Evolutionary conservation across 192 early-diverging fungal genomes (phyloP).

Genomic region (Mortierella claussenii): DNA sequence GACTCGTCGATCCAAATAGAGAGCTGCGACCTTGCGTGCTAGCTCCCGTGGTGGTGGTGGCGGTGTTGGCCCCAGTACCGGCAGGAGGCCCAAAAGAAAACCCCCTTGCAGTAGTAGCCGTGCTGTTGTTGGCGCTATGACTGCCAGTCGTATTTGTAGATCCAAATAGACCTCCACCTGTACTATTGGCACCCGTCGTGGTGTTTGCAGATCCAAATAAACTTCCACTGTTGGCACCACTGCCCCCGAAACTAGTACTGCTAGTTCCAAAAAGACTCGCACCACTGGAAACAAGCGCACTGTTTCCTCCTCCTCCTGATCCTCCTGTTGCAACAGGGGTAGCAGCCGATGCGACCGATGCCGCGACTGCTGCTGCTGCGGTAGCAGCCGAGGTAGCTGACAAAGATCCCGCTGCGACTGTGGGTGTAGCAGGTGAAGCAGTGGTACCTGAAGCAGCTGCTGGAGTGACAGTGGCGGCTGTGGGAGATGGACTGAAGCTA

Average conservation of each 20-base stretch:
- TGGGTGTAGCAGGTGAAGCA: slow-evolving; percentile 4
- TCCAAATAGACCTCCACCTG: background rate
- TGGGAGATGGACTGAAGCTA: slow-evolving; percentile 6
- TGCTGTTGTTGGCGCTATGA: too few species aligned
- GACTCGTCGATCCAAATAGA: background rate
- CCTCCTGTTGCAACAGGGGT: background rate
- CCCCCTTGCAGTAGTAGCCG: background rate
- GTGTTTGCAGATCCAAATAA: too few species aligned
- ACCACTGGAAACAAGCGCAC: background rate
- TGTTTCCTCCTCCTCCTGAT: background rate
- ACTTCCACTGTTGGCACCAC: too few species aligned
- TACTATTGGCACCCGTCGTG: too few species aligned
- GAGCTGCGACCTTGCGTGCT: background rate
- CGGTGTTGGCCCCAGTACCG: background rate
- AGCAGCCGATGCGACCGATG: background rate
- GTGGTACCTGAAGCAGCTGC: slow-evolving; percentile 22
- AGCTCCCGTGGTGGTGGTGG: background rate
- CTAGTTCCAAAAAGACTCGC: too few species aligned
- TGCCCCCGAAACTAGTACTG: too few species aligned
- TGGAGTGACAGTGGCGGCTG: slow-evolving; percentile 20
- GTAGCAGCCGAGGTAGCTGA: background rate
- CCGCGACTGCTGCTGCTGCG: background rate
- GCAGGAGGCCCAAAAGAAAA: background rate
- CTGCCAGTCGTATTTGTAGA: too few species aligned
- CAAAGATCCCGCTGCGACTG: background rate